Conservation (phyloP, 2,329 filamentous ascomycete genomes). For the Fusarium bactridioides region DNA sequence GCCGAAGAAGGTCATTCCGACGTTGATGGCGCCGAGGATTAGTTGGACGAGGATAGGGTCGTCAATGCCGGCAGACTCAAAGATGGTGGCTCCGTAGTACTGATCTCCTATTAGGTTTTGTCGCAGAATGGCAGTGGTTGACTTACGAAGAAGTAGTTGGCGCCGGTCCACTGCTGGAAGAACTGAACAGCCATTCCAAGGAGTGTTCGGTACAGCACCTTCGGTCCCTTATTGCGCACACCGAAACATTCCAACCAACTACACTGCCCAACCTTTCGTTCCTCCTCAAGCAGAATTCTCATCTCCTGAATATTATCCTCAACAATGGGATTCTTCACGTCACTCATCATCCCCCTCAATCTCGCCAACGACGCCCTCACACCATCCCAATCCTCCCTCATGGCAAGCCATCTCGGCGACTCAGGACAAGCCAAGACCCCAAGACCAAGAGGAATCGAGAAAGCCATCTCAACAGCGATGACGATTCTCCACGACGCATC, state of each 20-base stretch:
- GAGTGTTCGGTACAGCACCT: conserved; percentile 68
- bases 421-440: conserved; percentile 64
- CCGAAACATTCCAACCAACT: conserved; percentile 69
- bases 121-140: conserved; percentile 50
- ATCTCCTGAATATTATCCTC: conserved; percentile 64
- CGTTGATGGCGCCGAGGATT: conserved; percentile 74
- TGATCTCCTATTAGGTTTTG: conserved; percentile 34
- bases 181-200: conserved; percentile 71
- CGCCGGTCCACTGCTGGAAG: conserved; percentile 71
- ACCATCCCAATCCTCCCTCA: conserved; percentile 54
- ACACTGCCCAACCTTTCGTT: conserved; percentile 55
- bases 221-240: conserved; percentile 58
- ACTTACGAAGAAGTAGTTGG: conserved; percentile 64
- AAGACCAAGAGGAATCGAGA: conserved; percentile 59
- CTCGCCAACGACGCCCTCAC: conserved; percentile 59
- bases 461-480: conserved; percentile 63
- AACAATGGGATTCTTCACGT: conserved; percentile 54
- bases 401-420: conserved; percentile 65
- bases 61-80: conserved; percentile 69
- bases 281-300: conserved; percentile 55
- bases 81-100: conserved; percentile 74
- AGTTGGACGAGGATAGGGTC: conserved; percentile 74
- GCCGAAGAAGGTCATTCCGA: conserved; percentile 70
- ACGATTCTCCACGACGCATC: conserved; percentile 69
- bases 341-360: conserved; percentile 60